Conservation (phyloP, 768 basidiomycete species). For the Kwoniella mangroviensis region DNA sequence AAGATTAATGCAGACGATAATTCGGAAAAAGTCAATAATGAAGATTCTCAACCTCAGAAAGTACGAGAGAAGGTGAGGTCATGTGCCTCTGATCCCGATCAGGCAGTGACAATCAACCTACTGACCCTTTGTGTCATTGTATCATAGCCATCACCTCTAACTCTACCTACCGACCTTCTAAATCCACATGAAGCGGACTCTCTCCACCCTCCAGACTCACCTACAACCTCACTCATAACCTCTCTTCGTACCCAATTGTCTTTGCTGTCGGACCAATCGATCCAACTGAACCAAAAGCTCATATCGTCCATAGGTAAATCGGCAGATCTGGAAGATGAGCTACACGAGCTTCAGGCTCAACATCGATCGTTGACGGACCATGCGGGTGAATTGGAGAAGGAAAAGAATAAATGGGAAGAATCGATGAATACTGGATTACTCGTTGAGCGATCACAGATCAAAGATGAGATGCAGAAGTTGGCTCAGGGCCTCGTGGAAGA, state of each 20-base stretch:
- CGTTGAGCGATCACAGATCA: constrained; percentile 89
- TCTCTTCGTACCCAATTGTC: constrained; percentile 80
- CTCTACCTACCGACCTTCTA: constrained; percentile 20
- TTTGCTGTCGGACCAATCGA: constrained; percentile 86
- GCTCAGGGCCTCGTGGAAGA: constrained; percentile 97
- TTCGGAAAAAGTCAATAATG: not conserved
- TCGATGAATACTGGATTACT: constrained; percentile 88
- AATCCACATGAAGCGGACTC: constrained; percentile 42
- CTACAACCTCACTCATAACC: constrained; percentile 68
- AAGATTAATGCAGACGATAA: not conserved
- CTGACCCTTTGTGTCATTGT: no score
- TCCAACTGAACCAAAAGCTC: constrained; percentile 87
- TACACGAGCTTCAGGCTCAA: constrained; percentile 64
- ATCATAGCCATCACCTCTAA: constrained; percentile 20
- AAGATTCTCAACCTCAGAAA: not conserved
- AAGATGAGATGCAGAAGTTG: constrained; percentile 83
- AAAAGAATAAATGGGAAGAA: constrained; percentile 82
- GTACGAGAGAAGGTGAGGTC: constrained; percentile 6
- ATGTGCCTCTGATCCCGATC: no score
- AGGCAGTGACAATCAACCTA: no score
- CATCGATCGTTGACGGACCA: constrained; percentile 64
- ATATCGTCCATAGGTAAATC: constrained; percentile 89
- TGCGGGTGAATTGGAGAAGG: constrained; percentile 77
- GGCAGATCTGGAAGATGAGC: constrained; percentile 87
- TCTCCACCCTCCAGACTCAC: constrained; percentile 73